Evolutionary conservation across 148 eudicot species (phyloP), one percentile per base, ranked within the genome.

Genomic region (Persicaria maculosa): DNA sequence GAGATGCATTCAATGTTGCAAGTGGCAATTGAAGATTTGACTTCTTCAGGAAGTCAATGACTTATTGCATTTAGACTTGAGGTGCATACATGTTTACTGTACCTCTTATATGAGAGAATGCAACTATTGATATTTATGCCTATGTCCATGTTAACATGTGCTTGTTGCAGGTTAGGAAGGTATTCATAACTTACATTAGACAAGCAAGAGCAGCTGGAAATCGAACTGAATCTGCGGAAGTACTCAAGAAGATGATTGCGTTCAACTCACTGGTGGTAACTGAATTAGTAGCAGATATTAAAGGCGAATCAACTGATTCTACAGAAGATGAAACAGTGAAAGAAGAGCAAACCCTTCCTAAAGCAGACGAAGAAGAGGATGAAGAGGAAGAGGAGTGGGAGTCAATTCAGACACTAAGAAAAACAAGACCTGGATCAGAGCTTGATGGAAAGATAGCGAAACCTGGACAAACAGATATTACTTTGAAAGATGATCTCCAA

Each of bases 261-360:
- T 95, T 90, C 80, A 95, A 95, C 79, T 77, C 81, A n/a, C 81
- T 85, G 78, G 97, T 92, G 50, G 99, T 87, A 74, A 89, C 97
- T 52, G 86, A 82, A 74, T 77, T 95, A 80, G 90, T 95, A 61
- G 84, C 91, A 50, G 97, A 92, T 75, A 92, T 95, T 45, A 92
- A 89, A 81, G 97, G 98, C 69, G 92, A 94, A 73, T 81, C 92
- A 71, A 71, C 83, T 79, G 91, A 85, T 73, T 58, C 84, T 46
- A 68, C 80, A 0, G 9, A 81, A 43, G 87, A 84, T 77, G 99
- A 88, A 73, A 79, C 84, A 57, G 77, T n/a, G 52, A 58, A 84
- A 53, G 87, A 79, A 76, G 88, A 84, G 74, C 85, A 79, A 82
- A 74, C 72, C 76, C 75, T 69, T 70, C 54, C 55, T 68, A 62